Evolutionary conservation across 2,329 filamentous ascomycete genomes (phyloP).

Genomic region (Nemania serpens): DNA sequence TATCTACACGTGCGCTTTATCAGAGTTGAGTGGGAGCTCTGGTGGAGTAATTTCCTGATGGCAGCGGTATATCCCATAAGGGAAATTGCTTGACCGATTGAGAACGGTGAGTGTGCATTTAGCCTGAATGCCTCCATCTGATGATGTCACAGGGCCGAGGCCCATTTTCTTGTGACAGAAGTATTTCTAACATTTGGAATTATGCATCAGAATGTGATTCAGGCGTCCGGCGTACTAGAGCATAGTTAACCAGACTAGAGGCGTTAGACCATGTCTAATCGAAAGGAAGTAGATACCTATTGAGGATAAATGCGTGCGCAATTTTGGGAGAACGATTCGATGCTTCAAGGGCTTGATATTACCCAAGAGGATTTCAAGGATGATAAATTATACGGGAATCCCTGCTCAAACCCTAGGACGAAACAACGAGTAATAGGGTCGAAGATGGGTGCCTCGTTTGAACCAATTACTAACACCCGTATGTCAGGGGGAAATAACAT

Average conservation of each 20-base stretch:
- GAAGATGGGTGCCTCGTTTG: not conserved
- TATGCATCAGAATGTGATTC: not conserved
- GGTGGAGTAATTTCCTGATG: conserved; percentile 6
- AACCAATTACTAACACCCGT: too few species aligned
- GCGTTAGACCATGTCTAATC: too few species aligned
- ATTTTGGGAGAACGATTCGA: not conserved
- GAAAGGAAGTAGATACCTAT: too few species aligned
- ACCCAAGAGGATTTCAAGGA: not conserved
- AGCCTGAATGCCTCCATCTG: conserved; percentile 19
- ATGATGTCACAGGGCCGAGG: not conserved
- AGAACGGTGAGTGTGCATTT: conserved; percentile 12
- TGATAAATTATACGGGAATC: not conserved
- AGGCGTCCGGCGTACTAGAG: too few species aligned
- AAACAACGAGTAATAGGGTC: too few species aligned
- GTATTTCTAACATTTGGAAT: not conserved
- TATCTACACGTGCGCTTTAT: not conserved
- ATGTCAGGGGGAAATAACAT: too few species aligned
- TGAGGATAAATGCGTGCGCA: too few species aligned
- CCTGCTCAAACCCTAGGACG: too few species aligned
- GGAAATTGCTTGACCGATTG: not conserved
- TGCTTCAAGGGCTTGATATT: not conserved
- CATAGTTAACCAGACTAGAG: too few species aligned
- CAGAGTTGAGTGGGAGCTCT: not conserved
- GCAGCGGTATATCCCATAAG: not conserved
- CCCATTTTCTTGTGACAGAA: not conserved